Evolutionary conservation across 176 grass and related monocot species (phyloP), one percentile per base, ranked within the genome.

Genomic region (Ensete glaucum): DNA sequence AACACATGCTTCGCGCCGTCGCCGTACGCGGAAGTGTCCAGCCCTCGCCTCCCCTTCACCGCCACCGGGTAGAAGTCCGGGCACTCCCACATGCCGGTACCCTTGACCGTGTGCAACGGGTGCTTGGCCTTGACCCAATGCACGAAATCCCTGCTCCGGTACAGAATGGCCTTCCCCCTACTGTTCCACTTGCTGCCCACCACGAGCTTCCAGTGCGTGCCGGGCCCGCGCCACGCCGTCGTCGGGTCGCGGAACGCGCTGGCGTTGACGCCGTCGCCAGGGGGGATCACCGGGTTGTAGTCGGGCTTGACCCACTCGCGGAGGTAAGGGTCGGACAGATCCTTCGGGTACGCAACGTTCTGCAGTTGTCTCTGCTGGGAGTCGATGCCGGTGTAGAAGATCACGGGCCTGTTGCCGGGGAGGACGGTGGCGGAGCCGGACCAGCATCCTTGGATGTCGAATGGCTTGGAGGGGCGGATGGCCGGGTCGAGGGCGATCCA

Each of bases 11-110:
- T 96, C 8, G 86, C 64, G 72, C 11, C 19, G 8, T 25, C 11
- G 24, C 59, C n/a, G 7, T 43, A 12, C n/a, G 54, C 13, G 0
- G 85, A 81, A 2, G 79, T 69, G 19, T 88, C 90, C 3, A 97
- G 24, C 16, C 93, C 93, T 5, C 14, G 0, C 7, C 55, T 69
- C 67, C 83, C 53, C 71, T 69, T 19, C 9, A 75, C 0, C 23
- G 67, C 52, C 21, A 88, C 87, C 10, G 89, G 89, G 73, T 83
- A 96, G 73, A 96, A 90, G 54, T 96, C 93, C 1, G 85, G 89
- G 69, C 93, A 96, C 79, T 96, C 93, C 93, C 85, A 96, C 93
- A 92, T 92, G 2, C 93, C 90, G 0, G 89, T 88, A 2, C n/a
- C 24, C 11, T 51, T 52, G 25, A 79, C 76, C 34, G 89, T 84